phyloP scores from a whole-genome alignment of 305 asterid species.

The Fraxinus velutina region DNA sequence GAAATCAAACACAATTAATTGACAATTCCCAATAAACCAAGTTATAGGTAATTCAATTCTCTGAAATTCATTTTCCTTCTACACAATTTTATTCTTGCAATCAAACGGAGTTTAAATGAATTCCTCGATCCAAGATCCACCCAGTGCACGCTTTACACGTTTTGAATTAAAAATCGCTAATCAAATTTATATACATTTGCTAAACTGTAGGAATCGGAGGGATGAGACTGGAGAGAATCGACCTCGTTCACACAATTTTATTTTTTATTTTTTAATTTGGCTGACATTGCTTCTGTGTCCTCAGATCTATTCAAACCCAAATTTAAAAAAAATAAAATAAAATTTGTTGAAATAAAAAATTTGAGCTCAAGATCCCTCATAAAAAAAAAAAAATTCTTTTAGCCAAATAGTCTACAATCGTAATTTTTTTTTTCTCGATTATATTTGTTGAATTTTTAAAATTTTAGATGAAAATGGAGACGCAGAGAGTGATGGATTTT shows the following conservation, averaged over 20 bases:
- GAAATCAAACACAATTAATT: too few species aligned
- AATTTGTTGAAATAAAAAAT: not conserved
- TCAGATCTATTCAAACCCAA: conserved; percentile 3
- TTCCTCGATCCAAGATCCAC: too few species aligned
- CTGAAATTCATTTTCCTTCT: too few species aligned
- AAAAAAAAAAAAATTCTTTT: not conserved
- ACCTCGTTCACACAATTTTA: not conserved
- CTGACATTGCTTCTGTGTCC: not conserved
- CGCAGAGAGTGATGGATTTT: conserved; percentile 56
- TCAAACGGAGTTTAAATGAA: too few species aligned
- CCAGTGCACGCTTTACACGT: too few species aligned
- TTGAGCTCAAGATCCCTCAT: not conserved
- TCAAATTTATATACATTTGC: too few species aligned
- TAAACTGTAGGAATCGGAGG: too few species aligned
- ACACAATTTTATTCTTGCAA: too few species aligned
- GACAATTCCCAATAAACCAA: too few species aligned
- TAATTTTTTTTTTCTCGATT: not conserved
- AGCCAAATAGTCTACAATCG: not conserved
- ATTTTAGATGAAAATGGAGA: conserved; percentile 44
- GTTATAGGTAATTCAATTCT: too few species aligned
- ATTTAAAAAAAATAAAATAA: not conserved
- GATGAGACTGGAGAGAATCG: too few species aligned
- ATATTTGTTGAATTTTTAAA: not conserved
- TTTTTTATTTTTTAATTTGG: not conserved
- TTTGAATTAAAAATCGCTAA: too few species aligned